phyloP scores from a whole-genome alignment of 2,329 filamentous ascomycete species.

The Bipolaris victoriae region DNA sequence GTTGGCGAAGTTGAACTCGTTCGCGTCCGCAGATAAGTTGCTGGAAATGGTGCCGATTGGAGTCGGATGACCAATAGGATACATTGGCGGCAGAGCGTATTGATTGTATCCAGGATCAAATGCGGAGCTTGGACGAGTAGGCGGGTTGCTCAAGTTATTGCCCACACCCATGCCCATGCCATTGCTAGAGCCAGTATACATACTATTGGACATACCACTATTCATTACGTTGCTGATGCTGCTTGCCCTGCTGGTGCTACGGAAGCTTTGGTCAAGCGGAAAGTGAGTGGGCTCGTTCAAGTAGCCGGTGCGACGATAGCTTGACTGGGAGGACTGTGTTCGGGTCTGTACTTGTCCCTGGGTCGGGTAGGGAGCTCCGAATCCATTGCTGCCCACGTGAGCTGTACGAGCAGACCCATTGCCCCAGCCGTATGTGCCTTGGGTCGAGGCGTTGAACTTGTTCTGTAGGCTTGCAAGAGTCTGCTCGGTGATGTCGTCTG shows the following conservation, averaged over 20 bases:
- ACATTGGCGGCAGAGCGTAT: conserved; percentile 40
- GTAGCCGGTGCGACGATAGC: conserved; percentile 41
- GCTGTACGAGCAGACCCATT: conserved; percentile 32
- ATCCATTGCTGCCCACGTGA: conserved; percentile 34
- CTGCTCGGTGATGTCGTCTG: conserved; percentile 57
- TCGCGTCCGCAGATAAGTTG: conserved; percentile 55
- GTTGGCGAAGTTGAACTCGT: conserved; percentile 51
- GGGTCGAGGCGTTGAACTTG: conserved; percentile 57
- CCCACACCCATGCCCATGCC: conserved; percentile 16
- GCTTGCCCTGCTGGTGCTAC: conserved; percentile 25
- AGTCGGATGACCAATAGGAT: conserved; percentile 37
- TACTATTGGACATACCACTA: conserved; percentile 19
- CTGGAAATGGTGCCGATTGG: conserved; percentile 48
- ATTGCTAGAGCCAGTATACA: conserved; percentile 10
- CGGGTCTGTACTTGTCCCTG: conserved; percentile 22
- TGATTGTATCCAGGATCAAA: conserved; percentile 45
- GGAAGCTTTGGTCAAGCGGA: conserved; percentile 43
- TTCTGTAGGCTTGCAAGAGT: conserved; percentile 58
- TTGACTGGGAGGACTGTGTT: conserved; percentile 25
- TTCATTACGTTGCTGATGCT: conserved; percentile 22
- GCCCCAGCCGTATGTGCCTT: conserved; percentile 47
- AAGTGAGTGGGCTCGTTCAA: conserved; percentile 49
- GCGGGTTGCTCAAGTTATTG: conserved; percentile 35
- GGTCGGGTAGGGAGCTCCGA: conserved; percentile 30
- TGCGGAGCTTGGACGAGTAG: conserved; percentile 47